Percentiles rank a stretch among this genome's conserved stretches.
Evolutionary conservation across 2,329 filamentous ascomycete species (phyloP).

Genomic region (Akanthomyces dipterigenus): DNA sequence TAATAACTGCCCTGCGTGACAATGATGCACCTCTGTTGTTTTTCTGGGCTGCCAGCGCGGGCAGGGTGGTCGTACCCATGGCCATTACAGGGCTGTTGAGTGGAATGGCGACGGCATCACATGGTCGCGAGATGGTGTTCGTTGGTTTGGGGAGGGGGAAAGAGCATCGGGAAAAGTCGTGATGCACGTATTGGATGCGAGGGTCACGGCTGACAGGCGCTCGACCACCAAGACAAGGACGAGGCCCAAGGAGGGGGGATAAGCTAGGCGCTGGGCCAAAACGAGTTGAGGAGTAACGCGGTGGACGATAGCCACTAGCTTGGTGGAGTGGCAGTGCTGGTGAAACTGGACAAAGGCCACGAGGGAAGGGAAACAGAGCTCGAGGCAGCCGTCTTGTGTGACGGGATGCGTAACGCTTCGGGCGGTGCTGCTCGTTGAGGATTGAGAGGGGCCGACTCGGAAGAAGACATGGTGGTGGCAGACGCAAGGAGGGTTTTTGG

Average conservation of each 20-base stretch:
- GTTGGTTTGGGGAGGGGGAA: not conserved
- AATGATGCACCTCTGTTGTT: not conserved
- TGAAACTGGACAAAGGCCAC: slow-evolving; percentile 2
- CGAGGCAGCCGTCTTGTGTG: slow-evolving; percentile 6
- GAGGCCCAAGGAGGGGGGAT: not conserved
- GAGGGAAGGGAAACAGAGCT: not conserved
- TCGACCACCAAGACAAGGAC: not conserved
- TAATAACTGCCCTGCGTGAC: too few species aligned
- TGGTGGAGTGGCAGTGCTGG: slow-evolving; percentile 7
- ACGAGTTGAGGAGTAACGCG: not conserved
- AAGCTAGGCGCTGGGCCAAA: not conserved
- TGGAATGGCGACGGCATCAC: slow-evolving; percentile 6
- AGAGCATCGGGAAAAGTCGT: not conserved
- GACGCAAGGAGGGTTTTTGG: not conserved
- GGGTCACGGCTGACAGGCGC: not conserved
- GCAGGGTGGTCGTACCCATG: not conserved
- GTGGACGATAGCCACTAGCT: slow-evolving; percentile 4
- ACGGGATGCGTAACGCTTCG: not conserved
- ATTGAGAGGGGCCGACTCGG: not conserved
- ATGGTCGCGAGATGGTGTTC: not conserved
- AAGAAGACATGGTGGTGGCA: not conserved
- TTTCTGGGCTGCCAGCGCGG: not conserved
- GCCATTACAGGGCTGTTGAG: not conserved
- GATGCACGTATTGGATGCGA: slow-evolving; percentile 4
- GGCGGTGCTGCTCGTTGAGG: not conserved